Evolutionary conservation across 306 rosid species (phyloP).

Genomic region (Pyrus betulifolia): DNA sequence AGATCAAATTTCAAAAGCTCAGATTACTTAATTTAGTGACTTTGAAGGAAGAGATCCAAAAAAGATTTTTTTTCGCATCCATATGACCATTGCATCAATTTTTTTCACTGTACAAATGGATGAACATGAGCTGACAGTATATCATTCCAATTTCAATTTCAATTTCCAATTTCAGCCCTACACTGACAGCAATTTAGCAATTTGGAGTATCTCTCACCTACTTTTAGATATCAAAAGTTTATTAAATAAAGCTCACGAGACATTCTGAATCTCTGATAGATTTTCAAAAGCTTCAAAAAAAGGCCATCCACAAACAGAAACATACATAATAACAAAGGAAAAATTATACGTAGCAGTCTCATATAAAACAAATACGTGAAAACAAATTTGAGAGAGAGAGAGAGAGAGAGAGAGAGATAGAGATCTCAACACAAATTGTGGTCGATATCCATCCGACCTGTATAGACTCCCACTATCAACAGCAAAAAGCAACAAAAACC

Average conservation of each 20-base stretch:
- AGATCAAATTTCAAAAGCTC: no score
- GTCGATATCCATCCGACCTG: constrained; percentile 46
- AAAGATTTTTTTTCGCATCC: no score
- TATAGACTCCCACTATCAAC: constrained; percentile 21
- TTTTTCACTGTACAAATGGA: constrained; percentile 25
- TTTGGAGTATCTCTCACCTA: neutral
- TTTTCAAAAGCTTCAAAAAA: constrained; percentile 35
- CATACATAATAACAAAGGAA: neutral
- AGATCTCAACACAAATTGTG: constrained; percentile 53
- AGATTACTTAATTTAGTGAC: no score
- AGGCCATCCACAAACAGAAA: constrained; percentile 48
- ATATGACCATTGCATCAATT: constrained; percentile 4
- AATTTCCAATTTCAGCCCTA: constrained; percentile 18
- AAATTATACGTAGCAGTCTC: constrained; percentile 24
- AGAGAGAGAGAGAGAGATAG: constrained; percentile 14
- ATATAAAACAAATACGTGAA: constrained; percentile 40
- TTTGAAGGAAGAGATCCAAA: no score
- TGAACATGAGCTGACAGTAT: constrained; percentile 8
- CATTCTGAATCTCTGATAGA: neutral
- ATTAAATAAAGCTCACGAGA: constrained; percentile 34
- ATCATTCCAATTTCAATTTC: constrained; percentile 15
- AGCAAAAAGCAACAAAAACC: constrained; percentile 15
- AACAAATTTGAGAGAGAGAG: constrained; percentile 37
- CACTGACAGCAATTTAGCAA: constrained; percentile 17
- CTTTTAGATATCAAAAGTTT: neutral